Evolutionary conservation across 192 early-diverging fungal species (phyloP).

Genomic region (Powellomyces hirtus): DNA sequence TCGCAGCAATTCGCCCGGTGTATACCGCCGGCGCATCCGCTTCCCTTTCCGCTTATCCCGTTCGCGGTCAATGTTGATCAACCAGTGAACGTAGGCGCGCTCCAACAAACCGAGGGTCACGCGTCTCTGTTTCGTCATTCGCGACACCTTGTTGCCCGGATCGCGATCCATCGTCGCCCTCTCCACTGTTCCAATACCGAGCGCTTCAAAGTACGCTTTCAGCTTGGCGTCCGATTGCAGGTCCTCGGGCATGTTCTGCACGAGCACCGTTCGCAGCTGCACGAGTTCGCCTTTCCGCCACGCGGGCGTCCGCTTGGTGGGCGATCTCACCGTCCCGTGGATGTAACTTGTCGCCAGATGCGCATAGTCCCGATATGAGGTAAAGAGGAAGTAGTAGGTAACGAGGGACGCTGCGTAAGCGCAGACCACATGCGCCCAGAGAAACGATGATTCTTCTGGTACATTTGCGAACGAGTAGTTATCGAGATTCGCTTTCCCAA

Average conservation of each 20-base stretch:
- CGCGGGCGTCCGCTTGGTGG: constrained; percentile 12
- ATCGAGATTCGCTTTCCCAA: not conserved
- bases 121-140: constrained; percentile 20
- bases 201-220: constrained; percentile 39
- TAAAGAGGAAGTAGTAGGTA: constrained; percentile 36
- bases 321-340: constrained; percentile 15
- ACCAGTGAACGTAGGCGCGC: constrained; percentile 41
- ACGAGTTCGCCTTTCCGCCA: constrained; percentile 43
- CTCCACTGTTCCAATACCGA: constrained; percentile 48
- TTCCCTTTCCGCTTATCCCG: constrained; percentile 5
- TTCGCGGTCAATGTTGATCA: constrained; percentile 29
- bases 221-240: constrained; percentile 43
- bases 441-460: constrained; percentile 23
- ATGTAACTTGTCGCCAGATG: constrained; percentile 27
- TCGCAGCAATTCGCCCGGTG: constrained; percentile 14
- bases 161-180: constrained; percentile 40
- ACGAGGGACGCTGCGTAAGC: constrained; percentile 36
- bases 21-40: constrained; percentile 3
- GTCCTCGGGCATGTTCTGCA: constrained; percentile 44
- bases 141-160: constrained; percentile 11
- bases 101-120: constrained; percentile 37
- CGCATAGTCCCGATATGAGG: constrained; percentile 37
- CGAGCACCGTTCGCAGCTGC: constrained; percentile 48
- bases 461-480: constrained; percentile 39
- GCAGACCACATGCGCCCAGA: constrained; percentile 43